A percentile compares a stretch with the other conserved stretches of the same genome.
Conservation (phyloP, 345 rosid species). For the Brassica carinata region DNA sequence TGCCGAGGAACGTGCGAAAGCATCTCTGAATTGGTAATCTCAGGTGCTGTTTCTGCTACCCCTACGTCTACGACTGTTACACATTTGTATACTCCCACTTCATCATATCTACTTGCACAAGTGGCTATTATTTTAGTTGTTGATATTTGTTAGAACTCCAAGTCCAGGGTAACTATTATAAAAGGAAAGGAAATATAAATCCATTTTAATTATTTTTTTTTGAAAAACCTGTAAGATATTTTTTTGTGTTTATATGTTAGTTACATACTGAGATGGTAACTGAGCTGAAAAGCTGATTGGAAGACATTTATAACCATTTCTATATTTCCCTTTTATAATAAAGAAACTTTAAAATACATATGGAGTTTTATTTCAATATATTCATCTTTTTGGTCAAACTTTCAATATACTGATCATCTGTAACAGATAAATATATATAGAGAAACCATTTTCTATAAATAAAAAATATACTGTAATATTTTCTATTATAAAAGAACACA, state of each 20-base stretch:
- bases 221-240: neutral
- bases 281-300: neutral
- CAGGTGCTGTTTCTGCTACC: conserved; percentile 19
- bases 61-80: conserved; percentile 17
- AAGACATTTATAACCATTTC: neutral
- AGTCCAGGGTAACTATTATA: neutral
- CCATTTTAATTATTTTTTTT: neutral
- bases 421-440: neutral
- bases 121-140: neutral
- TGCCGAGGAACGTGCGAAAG: conserved; percentile 15
- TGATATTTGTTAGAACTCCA: neutral
- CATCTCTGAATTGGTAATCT: neutral
- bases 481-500: neutral
- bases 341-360: neutral
- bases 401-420: too few species aligned
- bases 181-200: neutral
- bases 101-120: neutral
- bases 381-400: too few species aligned
- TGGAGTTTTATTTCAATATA: neutral
- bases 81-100: conserved; percentile 2
- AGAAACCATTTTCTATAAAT: neutral
- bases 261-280: neutral
- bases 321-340: too few species aligned
- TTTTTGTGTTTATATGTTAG: neutral
- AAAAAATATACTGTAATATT: too few species aligned